Percentiles rank a stretch among this genome's conserved stretches.
Conservation (phyloP, 306 rosid genomes). For the Alnus rubra region DNA sequence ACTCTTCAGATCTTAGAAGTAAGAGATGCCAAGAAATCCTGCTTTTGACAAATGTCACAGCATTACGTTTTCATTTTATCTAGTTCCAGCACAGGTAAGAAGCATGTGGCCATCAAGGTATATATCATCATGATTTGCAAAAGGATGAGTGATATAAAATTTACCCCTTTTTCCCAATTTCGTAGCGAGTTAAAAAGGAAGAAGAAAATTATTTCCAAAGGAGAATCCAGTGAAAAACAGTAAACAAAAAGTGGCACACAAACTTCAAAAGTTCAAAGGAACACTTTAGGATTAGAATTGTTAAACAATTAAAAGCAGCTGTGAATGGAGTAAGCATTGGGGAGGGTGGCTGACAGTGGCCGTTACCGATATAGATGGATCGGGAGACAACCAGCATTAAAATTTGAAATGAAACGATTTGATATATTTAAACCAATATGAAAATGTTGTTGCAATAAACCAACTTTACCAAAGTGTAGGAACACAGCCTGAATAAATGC, state of each 20-base stretch:
- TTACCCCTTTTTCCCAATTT: neutral
- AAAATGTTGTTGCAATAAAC: conserved; percentile 5
- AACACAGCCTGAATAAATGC: neutral
- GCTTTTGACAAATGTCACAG: neutral
- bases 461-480: neutral
- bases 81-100: neutral
- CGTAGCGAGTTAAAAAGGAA: neutral
- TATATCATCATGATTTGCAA: neutral
- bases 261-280: neutral
- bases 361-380: neutral
- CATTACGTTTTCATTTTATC: neutral
- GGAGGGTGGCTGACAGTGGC: neutral
- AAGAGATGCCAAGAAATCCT: neutral
- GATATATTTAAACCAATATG: neutral
- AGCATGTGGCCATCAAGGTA: neutral
- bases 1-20: neutral
- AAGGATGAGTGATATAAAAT: neutral
- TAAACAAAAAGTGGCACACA: neutral
- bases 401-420: neutral
- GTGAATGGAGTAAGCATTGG: neutral
- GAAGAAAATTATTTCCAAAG: neutral
- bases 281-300: neutral
- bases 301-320: neutral
- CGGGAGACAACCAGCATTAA: neutral
- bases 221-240: neutral